A percentile compares a stretch with the other conserved stretches of the same genome.
These are phyloP conservation scores for Fraxinus ornus DNA, from an alignment of 305 asterid species.

Conservation along the genomic window DNA sequence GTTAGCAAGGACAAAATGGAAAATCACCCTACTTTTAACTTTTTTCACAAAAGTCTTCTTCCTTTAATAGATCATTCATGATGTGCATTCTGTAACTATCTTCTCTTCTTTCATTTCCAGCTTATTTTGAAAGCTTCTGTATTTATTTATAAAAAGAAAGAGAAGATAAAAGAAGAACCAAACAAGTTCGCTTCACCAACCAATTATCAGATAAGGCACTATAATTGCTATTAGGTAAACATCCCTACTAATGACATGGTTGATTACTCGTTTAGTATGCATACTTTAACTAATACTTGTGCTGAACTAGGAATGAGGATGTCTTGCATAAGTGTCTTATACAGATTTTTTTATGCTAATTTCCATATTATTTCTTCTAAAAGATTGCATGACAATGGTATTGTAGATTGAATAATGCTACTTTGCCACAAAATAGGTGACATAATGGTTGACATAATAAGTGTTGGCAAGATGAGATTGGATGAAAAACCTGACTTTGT, in stretches of 20 bases:
- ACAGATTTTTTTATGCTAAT: background rate
- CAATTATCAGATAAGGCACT: background rate
- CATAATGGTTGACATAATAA: background rate
- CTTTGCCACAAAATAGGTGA: background rate
- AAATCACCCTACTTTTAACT: background rate
- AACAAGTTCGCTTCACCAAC: background rate
- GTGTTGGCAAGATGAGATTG: background rate
- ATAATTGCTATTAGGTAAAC: background rate
- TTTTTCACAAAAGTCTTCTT: background rate
- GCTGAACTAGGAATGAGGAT: background rate
- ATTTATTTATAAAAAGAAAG: background rate
- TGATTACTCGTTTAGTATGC: background rate
- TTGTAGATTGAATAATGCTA: background rate
- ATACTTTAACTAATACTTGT: background rate
- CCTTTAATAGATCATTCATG: background rate
- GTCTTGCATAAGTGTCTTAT: background rate
- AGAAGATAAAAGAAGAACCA: background rate
- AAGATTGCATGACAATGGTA: background rate
- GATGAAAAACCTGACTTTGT: background rate
- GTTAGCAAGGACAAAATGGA: background rate
- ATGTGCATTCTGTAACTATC: background rate
- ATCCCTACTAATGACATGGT: background rate
- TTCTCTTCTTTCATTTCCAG: background rate
- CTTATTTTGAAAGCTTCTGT: background rate
- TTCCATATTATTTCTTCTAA: background rate